Base-by-base conservation (phyloP, 768 basidiomycete genomes). In the Dentipellis sp. region DNA sequence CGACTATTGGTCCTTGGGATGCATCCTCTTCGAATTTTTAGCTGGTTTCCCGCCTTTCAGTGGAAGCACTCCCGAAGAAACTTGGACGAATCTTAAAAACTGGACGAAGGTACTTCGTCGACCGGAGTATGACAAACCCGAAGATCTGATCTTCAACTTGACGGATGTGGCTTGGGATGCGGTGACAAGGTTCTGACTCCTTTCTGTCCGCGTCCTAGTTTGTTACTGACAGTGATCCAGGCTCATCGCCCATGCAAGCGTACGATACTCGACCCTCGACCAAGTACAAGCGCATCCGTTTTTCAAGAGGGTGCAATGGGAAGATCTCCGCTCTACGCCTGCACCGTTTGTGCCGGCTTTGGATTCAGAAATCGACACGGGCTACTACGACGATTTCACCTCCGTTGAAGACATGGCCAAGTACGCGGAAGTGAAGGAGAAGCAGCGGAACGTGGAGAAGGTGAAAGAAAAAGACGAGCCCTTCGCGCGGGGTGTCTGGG, bases 21-120 rank as follows among this genome's bases (percentile, higher is more conserved):
- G 97, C 69, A 98, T 99, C 63, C 74, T 99, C 22, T 99, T 97
- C 72, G 97, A 99, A 73, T 94, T 95, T 69, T 75, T 95, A 14
- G 89, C 92, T 1, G 95, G 97, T 23, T 99, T 97, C 73, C 97
- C 97, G 11, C 97, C 97, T 1, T 99, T 99, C 74, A 97, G 91
- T 49, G 97, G 97, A 16, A 82, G 87, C 40, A 93, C 88, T 0
- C 89, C 94, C 0, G 94, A 99, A 62, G 97, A 99, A 71, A 99
- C 97, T 0, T 99, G 97, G 97, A 92, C 92, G 14, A 98, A 98
- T 71, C 73, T 99, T 59, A 97, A 97, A 72, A 97, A 97, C 68
- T 99, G 97, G 97, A 83, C 86, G 16, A 88, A 88, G 59, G 92
- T 93, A 1, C 77, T 99, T 4, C 77, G 87, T n/a, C 71, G 97